These are phyloP conservation scores for Sungouiozyma ichnusensis DNA, from an alignment of 805 yeast species.

Conservation along the genomic window DNA sequence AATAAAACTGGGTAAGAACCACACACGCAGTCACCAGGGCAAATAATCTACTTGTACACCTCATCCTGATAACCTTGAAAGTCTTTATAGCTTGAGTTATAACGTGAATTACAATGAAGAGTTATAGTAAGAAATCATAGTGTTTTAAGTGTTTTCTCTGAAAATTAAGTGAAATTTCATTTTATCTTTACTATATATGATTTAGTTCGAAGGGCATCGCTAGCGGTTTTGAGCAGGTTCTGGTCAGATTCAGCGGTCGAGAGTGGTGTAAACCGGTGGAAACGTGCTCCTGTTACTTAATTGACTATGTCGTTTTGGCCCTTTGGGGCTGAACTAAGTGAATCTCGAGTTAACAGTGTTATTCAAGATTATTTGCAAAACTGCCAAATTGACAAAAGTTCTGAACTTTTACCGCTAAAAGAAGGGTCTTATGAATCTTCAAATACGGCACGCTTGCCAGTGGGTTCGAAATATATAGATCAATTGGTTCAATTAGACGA, in stretches of 20 bases:
- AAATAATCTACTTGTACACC: conserved; percentile 8
- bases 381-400: no score
- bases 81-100: background rate
- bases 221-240: background rate
- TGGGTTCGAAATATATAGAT: conserved; percentile 27
- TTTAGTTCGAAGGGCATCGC: background rate
- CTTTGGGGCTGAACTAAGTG: conserved; percentile 26
- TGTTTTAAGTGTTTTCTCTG: no score
- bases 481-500: conserved; percentile 30
- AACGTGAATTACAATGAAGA: no score
- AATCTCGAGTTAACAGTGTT: conserved; percentile 25
- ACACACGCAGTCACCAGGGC: conserved; percentile 8
- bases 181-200: background rate
- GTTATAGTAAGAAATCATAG: no score
- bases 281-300: background rate
- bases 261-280: background rate
- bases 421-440: no score
- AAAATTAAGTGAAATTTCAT: no score
- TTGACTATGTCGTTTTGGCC: conserved; percentile 32
- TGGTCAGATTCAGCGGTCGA: background rate
- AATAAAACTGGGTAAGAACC: conserved; percentile 12
- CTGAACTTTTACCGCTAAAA: no score
- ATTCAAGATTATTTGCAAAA: conserved; percentile 27
- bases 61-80: conserved; percentile 13
- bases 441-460: no score